phyloP scores from a whole-genome alignment of 2,329 filamentous ascomycete species.

The Xylariaceae sp. region DNA sequence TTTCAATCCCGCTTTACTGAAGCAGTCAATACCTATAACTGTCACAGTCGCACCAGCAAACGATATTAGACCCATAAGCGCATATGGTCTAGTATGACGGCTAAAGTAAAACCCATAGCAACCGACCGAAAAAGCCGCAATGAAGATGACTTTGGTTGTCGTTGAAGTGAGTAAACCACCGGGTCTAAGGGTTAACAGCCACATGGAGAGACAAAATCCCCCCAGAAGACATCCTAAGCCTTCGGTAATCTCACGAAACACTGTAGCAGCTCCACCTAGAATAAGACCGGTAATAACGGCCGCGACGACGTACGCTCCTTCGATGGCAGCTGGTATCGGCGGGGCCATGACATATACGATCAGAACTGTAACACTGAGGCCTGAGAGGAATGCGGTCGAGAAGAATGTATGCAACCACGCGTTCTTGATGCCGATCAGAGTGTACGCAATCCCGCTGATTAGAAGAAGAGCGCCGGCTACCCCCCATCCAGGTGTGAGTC shows the following conservation, averaged over 20 bases:
- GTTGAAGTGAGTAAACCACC: conserved; percentile 74
- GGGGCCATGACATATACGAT: conserved; percentile 88
- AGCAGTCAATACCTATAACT: conserved; percentile 88
- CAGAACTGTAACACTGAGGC: conserved; percentile 78
- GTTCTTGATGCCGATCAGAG: conserved; percentile 83
- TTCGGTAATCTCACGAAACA: conserved; percentile 85
- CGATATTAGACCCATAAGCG: conserved; percentile 76
- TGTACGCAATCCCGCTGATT: conserved; percentile 71
- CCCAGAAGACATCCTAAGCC: conserved; percentile 84
- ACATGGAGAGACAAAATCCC: conserved; percentile 88
- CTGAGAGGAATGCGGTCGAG: conserved; percentile 75
- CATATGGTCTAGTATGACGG: conserved; percentile 78
- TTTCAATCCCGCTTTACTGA: conserved; percentile 86
- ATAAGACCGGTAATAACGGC: conserved; percentile 74
- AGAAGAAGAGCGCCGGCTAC: conserved; percentile 81
- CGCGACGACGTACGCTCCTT: conserved; percentile 87
- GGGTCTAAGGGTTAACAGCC: conserved; percentile 79
- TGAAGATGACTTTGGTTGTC: conserved; percentile 74
- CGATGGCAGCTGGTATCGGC: conserved; percentile 75
- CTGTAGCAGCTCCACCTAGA: conserved; percentile 74
- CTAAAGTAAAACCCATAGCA: conserved; percentile 80
- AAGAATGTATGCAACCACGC: conserved; percentile 80
- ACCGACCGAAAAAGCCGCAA: conserved; percentile 72
- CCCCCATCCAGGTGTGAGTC: conserved; percentile 80
- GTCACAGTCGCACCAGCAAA: conserved; percentile 82